Evolutionary conservation across 2,329 filamentous ascomycete species (phyloP).

Genomic region (Thyridium curvatum): DNA sequence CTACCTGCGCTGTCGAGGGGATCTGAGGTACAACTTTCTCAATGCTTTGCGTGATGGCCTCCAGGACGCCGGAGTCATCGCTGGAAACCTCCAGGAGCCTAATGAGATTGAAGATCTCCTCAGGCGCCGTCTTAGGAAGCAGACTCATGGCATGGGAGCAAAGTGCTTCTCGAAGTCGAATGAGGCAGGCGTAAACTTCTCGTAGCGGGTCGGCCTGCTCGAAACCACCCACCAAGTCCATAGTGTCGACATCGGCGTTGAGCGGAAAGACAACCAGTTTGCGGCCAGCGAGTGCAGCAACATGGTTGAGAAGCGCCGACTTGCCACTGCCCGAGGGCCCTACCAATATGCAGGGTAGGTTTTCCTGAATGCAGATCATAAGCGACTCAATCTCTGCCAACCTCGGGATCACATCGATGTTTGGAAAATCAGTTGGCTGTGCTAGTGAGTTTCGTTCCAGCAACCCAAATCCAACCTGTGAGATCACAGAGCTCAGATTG

Average conservation of each 20-base stretch:
- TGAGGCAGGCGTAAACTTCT: slow-evolving; percentile 56
- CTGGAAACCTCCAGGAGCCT: slow-evolving; percentile 38
- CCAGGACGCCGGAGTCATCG: slow-evolving; percentile 30
- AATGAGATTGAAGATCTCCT: slow-evolving; percentile 42
- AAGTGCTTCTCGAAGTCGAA: slow-evolving; percentile 28
- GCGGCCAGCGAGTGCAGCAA: slow-evolving; percentile 74
- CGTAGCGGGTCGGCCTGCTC: slow-evolving; percentile 85
- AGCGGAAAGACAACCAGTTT: slow-evolving; percentile 77
- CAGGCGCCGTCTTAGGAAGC: slow-evolving; percentile 39
- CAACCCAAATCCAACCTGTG: slow-evolving; percentile 76
- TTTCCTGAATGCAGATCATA: slow-evolving; percentile 78
- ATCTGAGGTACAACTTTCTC: slow-evolving; percentile 32
- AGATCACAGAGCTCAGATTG: slow-evolving; percentile 55
- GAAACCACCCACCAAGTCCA: slow-evolving; percentile 95
- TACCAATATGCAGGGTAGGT: slow-evolving; percentile 83
- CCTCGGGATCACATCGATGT: slow-evolving; percentile 44
- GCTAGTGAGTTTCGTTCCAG: slow-evolving; percentile 52
- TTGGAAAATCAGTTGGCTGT: slow-evolving; percentile 45
- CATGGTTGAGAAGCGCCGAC: slow-evolving; percentile 68
- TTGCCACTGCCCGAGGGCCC: slow-evolving; percentile 85
- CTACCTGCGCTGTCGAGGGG: slow-evolving; percentile 38
- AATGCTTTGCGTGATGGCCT: slow-evolving; percentile 29
- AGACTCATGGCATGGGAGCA: slow-evolving; percentile 41
- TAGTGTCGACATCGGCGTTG: slow-evolving; percentile 92
- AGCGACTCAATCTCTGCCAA: slow-evolving; percentile 77